Evolutionary conservation across 1,139 yeast genomes (phyloP).

Genomic region (Saccharomycopsis hybrid): DNA sequence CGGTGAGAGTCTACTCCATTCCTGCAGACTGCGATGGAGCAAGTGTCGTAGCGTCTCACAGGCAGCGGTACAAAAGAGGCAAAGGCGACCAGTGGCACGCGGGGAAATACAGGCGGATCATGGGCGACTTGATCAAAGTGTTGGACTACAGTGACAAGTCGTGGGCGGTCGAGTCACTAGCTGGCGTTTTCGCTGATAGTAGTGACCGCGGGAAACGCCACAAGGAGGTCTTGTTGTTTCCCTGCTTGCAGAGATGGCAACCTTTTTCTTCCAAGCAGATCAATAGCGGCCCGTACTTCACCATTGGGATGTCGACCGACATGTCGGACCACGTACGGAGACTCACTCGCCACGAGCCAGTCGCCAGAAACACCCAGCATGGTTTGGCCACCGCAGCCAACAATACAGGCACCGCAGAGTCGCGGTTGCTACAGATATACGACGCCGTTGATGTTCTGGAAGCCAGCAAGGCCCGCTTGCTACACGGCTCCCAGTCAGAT

Average conservation of each 20-base stretch:
- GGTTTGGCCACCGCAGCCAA: too few species aligned
- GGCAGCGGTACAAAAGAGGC: slow-evolving; percentile 29
- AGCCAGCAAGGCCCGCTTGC: slow-evolving; percentile 12
- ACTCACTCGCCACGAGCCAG: too few species aligned
- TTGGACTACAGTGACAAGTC: slow-evolving; percentile 35
- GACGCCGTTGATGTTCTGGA: slow-evolving; percentile 32
- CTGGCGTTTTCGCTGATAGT: slow-evolving; percentile 8
- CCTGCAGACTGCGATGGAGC: slow-evolving; percentile 42
- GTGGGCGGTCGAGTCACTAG: slow-evolving; percentile 25
- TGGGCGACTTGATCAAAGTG: slow-evolving; percentile 32
- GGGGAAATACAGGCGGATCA: slow-evolving; percentile 28
- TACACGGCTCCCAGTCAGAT: slow-evolving; percentile 26
- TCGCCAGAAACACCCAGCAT: too few species aligned
- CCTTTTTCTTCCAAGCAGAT: slow-evolving; percentile 2
- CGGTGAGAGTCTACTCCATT: slow-evolving; percentile 42
- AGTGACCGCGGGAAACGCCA: too few species aligned
- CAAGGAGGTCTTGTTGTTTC: slow-evolving; percentile 23
- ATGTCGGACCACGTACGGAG: too few species aligned
- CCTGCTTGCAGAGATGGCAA: slow-evolving; percentile 10
- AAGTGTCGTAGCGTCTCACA: slow-evolving; percentile 31
- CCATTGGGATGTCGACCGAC: too few species aligned
- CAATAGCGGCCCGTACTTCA: too few species aligned
- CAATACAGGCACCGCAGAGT: too few species aligned
- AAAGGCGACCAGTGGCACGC: slow-evolving; percentile 29
- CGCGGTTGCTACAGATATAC: slow-evolving; percentile 26